Percentiles rank a stretch among this genome's conserved stretches.
These are phyloP conservation scores for Scorias spongiosa DNA, from an alignment of 2,329 filamentous ascomycete species.

Conservation along the genomic window DNA sequence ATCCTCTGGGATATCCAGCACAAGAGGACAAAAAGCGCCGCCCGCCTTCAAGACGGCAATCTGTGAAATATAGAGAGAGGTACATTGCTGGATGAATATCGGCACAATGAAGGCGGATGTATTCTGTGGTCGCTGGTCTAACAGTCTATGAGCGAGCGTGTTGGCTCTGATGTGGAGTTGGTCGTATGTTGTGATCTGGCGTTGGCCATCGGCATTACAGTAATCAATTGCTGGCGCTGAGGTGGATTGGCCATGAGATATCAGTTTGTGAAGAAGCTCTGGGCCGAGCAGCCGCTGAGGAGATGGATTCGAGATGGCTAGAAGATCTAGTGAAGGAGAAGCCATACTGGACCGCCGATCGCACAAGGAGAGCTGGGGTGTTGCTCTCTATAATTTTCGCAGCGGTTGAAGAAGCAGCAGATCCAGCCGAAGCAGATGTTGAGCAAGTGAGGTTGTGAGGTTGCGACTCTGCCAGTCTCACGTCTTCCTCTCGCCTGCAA, in stretches of 20 bases:
- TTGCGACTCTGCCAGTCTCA: too few relatives aligned
- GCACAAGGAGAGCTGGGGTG: too few relatives aligned
- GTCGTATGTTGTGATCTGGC: slow-evolving; percentile 42
- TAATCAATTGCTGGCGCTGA: slow-evolving; percentile 48
- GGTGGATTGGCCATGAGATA: slow-evolving; percentile 28
- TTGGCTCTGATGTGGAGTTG: slow-evolving; percentile 46
- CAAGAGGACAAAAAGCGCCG: slow-evolving; percentile 72
- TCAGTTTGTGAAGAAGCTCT: slow-evolving; percentile 45
- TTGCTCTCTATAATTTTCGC: too few relatives aligned
- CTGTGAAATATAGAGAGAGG: slow-evolving; percentile 61
- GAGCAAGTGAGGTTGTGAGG: too few relatives aligned
- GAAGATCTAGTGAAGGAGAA: slow-evolving; percentile 1
- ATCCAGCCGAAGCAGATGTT: too few relatives aligned
- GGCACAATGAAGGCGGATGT: slow-evolving; percentile 44
- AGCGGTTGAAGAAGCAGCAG: too few relatives aligned
- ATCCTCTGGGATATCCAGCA: slow-evolving; percentile 61
- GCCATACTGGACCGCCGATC: too few relatives aligned
- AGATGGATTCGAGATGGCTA: slow-evolving; percentile 44
- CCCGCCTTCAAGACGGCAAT: slow-evolving; percentile 68
- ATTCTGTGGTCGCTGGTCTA: slow-evolving; percentile 12
- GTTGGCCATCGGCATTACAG: slow-evolving; percentile 32
- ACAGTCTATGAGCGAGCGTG: slow-evolving; percentile 39
- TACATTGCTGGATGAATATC: slow-evolving; percentile 61
- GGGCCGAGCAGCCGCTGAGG: slow-evolving; percentile 40
- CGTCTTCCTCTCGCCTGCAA: too few relatives aligned